Evolutionary conservation across 148 eudicot species (phyloP), one percentile per base, ranked within the genome.

Genomic region (Fallopia convolvulus): DNA sequence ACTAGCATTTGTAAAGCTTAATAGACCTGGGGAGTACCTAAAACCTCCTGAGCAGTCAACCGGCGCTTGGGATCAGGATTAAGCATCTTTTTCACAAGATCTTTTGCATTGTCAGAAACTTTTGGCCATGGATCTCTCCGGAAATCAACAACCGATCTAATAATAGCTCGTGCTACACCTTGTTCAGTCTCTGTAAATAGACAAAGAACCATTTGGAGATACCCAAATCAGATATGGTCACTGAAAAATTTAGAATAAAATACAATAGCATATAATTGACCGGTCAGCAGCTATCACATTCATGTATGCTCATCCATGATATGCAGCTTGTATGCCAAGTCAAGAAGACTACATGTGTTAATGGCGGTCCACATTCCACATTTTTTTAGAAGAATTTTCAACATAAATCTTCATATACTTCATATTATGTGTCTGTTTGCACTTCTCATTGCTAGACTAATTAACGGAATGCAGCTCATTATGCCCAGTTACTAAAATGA

Each of bases 41-140:
- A 82, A 17, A 88, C 94, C 82, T 88, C 80, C 80, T 87, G 87
- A 80, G 90, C 94, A 68, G 88, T 87, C 66, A 85, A 88, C 49
- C 94, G 85, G 60, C 66, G 81, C 49, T 70, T 66, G 47, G 91
- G 91, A 79, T 90, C 84, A 76, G 94, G 90, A 32, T 90, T 76
- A 71, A 90, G 94, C 94, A 90, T 90, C 82, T 81, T 88, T 74
- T 77, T 80, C 6, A 90, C 87, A 40, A 90, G 91, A 68, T 90
- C 94, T 77, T 90, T 90, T 15, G 94, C 91, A 77, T 80, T 88
- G 10, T 88, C 88, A 0, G 94, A 90, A 78, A 90, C 89, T 79
- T 85, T 85, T 9, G 91, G 88, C 94, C 94, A 90, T 52, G 94
- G 94, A 40, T 90, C 91, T 77, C 91, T 83, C 49, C 77, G 84